Evolutionary conservation across 2,329 filamentous ascomycete genomes (phyloP), one percentile per base, ranked within the genome.

Genomic region (Phialemoniopsis sp.): DNA sequence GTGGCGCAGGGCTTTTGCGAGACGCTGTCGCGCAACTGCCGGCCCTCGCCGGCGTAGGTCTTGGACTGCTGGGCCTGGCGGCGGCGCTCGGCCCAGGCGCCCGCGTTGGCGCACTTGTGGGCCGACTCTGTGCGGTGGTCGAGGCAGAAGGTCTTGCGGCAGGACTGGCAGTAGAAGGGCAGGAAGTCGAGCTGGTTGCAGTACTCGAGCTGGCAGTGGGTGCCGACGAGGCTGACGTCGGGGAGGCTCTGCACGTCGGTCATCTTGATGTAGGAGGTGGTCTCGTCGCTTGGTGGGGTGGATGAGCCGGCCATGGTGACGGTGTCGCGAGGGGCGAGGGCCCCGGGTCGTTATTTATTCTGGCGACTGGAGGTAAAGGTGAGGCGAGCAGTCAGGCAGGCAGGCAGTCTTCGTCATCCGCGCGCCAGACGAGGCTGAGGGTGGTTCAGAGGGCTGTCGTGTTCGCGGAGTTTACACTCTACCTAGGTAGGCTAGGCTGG

Each of bases 101-200:
- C 80, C 3, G 65, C 68, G 37, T 78, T 69, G 37, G 66, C 52
- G 62, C 80, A 85, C 56, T 80, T 77, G 67, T 98, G 94, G 0
- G 87, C 69, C 15, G 80, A 78, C 68, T 97, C 91, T 54, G 81
- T 85, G 40, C 91, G 87, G 72, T 98, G 93, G 58, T 97, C 91
- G 49, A 95, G 85, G 62, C 94, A 98, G 69, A 82, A 98, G 13
- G 85, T 91, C 42, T 79, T 77, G 47, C 62, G 77, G 67, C 93
- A 98, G 51, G 87, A 93, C 59, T 94, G 87, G 68, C 93, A 98
- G 57, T 82, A 77, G 64, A 97, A 97, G 4, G 93, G 93, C 5
- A 98, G 80, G 63, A 98, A 97, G 66, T 97, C 93, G 44, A 97
- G 86, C 58, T 93, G 87, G 59, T 90, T 85, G 73, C 93, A 98